Conservation (phyloP, 2,329 filamentous ascomycete genomes). For the Pezicula carpinea region DNA sequence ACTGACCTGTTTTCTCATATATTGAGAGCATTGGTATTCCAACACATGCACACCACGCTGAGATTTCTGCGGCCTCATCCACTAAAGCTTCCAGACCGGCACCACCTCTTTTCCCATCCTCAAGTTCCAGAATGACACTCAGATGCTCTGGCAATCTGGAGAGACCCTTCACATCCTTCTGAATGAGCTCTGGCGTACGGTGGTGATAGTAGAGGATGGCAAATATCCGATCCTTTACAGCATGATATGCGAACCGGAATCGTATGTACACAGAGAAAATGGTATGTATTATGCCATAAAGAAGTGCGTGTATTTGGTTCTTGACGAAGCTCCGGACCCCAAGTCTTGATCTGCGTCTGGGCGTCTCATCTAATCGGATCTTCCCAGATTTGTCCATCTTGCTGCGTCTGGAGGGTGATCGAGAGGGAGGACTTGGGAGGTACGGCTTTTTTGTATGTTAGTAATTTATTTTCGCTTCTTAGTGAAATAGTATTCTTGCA, state of each 20-base stretch:
- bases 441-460: conserved; percentile 23
- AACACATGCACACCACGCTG: conserved; percentile 87
- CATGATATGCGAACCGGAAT: conserved; percentile 73
- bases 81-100: conserved; percentile 79
- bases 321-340: conserved; percentile 59
- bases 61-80: conserved; percentile 86
- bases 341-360: conserved; percentile 32
- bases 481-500: conserved; percentile 4
- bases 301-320: conserved; percentile 57
- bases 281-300: conserved; percentile 69
- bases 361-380: conserved; percentile 20
- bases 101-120: conserved; percentile 62
- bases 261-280: conserved; percentile 88
- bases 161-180: conserved; percentile 74
- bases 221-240: conserved; percentile 70
- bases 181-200: conserved; percentile 87
- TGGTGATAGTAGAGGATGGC: conserved; percentile 93
- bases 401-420: conserved; percentile 14
- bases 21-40: conserved; percentile 84
- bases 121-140: conserved; percentile 76
- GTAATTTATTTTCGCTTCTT: not conserved
- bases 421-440: conserved; percentile 24
- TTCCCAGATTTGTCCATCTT: conserved; percentile 22
- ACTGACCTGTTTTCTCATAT: conserved; percentile 83
- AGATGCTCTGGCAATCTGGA: conserved; percentile 76